These are phyloP conservation scores for Microascus cirrosus DNA, from an alignment of 2,329 filamentous ascomycete genomes.

Conservation along the genomic window DNA sequence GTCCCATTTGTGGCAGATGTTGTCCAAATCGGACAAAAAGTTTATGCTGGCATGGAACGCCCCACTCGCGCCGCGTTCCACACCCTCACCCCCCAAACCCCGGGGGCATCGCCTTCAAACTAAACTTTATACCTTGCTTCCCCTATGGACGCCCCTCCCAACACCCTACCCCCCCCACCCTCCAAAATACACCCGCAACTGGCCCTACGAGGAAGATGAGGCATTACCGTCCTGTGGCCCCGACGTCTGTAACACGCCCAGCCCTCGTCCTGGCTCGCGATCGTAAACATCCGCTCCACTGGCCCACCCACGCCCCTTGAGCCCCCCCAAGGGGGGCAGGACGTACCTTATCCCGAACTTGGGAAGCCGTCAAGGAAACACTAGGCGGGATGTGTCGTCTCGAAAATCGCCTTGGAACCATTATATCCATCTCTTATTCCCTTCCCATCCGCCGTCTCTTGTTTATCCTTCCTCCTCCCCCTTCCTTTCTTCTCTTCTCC, in stretches of 20 bases:
- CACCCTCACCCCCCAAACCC: background rate
- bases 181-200: background rate
- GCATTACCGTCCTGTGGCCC: background rate
- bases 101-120: background rate
- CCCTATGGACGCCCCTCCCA: background rate
- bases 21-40: background rate
- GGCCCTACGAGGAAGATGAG: background rate
- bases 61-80: background rate
- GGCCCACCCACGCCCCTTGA: background rate
- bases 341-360: conserved; percentile 3
- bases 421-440: conserved; percentile 7
- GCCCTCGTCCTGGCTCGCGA: background rate
- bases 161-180: background rate
- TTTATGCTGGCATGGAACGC: background rate
- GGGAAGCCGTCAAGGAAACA: conserved; percentile 1
- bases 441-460: conserved; percentile 10
- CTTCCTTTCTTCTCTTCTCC: conserved; percentile 6
- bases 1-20: background rate
- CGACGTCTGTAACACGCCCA: background rate
- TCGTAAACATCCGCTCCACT: background rate
- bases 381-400: conserved; percentile 3
- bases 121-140: background rate
- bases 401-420: background rate
- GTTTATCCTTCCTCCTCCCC: conserved; percentile 17
- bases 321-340: conserved; percentile 7